Evolutionary conservation across 2,329 filamentous ascomycete genomes (phyloP).

Genomic region (Calonectria naviculata): DNA sequence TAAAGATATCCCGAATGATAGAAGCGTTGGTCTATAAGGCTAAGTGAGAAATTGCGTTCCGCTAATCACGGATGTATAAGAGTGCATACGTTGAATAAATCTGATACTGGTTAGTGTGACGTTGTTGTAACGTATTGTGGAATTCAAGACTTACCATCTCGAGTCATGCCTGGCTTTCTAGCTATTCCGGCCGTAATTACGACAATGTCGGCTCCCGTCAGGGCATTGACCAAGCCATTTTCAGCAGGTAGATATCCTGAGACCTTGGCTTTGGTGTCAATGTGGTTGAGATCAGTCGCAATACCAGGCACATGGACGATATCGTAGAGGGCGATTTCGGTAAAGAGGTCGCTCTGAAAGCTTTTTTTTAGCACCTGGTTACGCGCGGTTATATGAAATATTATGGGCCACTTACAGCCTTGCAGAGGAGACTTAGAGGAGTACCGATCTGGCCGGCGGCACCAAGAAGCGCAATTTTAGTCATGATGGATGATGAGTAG

Average conservation of each 20-base stretch:
- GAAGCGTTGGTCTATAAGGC: not conserved
- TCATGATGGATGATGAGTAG: not conserved
- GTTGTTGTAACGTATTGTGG: not conserved
- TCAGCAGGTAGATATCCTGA: not conserved
- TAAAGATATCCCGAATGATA: not conserved
- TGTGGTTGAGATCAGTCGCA: not conserved
- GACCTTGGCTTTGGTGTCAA: not conserved
- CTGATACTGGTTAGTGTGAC: not conserved
- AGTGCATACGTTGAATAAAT: not conserved
- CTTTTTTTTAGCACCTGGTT: too few species aligned
- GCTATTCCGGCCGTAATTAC: not conserved
- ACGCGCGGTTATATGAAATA: too few species aligned
- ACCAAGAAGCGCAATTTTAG: not conserved
- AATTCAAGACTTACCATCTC: not conserved
- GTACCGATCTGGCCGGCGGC: not conserved
- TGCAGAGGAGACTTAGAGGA: not conserved
- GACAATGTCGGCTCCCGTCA: not conserved
- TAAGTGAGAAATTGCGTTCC: not conserved
- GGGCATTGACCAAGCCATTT: not conserved
- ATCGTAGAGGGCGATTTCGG: not conserved
- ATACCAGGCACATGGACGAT: not conserved
- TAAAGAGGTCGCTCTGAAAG: not conserved
- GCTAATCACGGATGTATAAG: not conserved
- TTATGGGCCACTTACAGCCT: not conserved
- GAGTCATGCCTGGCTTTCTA: not conserved